phyloP scores from a whole-genome alignment of 208 protist genomes.

The Endotrypanum monterogeii region DNA sequence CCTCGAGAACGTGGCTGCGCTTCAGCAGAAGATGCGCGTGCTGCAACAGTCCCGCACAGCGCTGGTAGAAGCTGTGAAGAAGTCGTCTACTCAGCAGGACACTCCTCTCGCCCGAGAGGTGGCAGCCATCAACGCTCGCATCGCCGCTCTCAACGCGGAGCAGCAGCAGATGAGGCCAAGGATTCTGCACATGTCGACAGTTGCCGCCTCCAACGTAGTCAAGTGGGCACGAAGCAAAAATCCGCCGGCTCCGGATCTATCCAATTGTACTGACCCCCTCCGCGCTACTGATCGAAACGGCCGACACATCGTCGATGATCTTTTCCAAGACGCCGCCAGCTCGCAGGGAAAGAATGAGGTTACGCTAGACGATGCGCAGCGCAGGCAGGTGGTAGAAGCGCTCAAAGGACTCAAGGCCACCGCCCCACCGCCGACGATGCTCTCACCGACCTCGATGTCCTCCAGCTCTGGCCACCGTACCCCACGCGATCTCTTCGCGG shows the following conservation, averaged over 20 bases:
- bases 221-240: conserved; percentile 85
- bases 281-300: not conserved
- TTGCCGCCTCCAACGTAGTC: conserved; percentile 65
- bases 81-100: conserved; percentile 23
- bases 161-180: conserved; percentile 59
- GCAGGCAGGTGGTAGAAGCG: conserved; percentile 50
- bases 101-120: conserved; percentile 57
- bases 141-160: conserved; percentile 49
- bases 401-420: conserved; percentile 37
- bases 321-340: conserved; percentile 39
- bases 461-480: conserved; percentile 47
- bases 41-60: conserved; percentile 53
- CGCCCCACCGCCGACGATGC: conserved; percentile 36
- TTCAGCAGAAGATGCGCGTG: conserved; percentile 61
- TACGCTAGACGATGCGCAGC: conserved; percentile 44
- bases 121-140: conserved; percentile 54
- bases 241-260: conserved; percentile 50
- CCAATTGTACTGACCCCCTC: conserved; percentile 2
- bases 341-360: conserved; percentile 17
- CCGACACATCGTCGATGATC: conserved; percentile 44
- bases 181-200: conserved; percentile 66
- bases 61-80: conserved; percentile 31
- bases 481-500: conserved; percentile 46
- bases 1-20: conserved; percentile 52
- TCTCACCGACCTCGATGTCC: conserved; percentile 29